Evolutionary conservation across 2,329 filamentous ascomycete genomes (phyloP).

Genomic region (Pestalotiopsis sp.): DNA sequence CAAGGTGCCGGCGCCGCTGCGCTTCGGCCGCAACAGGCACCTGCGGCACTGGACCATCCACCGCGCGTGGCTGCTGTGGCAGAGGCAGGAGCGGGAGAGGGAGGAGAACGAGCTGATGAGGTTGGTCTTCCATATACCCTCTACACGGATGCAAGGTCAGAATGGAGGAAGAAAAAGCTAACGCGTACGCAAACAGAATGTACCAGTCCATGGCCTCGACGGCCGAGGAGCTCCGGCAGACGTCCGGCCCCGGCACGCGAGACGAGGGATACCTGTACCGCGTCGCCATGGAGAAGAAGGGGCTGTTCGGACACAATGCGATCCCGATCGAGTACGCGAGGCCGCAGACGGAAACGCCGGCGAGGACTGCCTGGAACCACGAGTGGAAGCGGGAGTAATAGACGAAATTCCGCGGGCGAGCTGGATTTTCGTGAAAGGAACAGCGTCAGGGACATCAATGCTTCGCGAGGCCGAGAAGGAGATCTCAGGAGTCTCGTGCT

Average conservation of each 20-base stretch:
- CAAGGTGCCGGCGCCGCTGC: slow-evolving; percentile 66
- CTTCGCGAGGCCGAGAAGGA: neutral
- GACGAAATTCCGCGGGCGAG: neutral
- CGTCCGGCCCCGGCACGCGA: slow-evolving; percentile 55
- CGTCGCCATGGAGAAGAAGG: slow-evolving; percentile 88
- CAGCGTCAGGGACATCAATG: neutral
- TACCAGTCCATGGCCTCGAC: slow-evolving; percentile 82
- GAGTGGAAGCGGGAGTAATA: slow-evolving; percentile 68
- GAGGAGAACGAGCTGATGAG: slow-evolving; percentile 73
- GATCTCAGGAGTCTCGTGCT: neutral
- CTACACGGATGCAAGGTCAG: neutral
- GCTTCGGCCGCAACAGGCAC: slow-evolving; percentile 82
- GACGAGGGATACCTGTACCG: slow-evolving; percentile 76
- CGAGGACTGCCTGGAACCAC: slow-evolving; percentile 84
- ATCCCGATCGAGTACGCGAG: slow-evolving; percentile 92
- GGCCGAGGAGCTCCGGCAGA: slow-evolving; percentile 77
- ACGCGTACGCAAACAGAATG: slow-evolving; percentile 35
- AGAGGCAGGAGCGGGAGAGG: slow-evolving; percentile 64
- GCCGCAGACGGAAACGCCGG: slow-evolving; percentile 80
- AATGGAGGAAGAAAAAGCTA: neutral
- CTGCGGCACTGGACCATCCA: slow-evolving; percentile 99
- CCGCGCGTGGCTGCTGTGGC: slow-evolving; percentile 86
- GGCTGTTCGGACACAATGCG: slow-evolving; percentile 69
- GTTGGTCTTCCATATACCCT: slow-evolving; percentile 17
- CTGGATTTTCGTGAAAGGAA: neutral